These are phyloP conservation scores for Diplogelasinospora grovesii DNA, from an alignment of 495 filamentous ascomycete species.

Conservation along the genomic window DNA sequence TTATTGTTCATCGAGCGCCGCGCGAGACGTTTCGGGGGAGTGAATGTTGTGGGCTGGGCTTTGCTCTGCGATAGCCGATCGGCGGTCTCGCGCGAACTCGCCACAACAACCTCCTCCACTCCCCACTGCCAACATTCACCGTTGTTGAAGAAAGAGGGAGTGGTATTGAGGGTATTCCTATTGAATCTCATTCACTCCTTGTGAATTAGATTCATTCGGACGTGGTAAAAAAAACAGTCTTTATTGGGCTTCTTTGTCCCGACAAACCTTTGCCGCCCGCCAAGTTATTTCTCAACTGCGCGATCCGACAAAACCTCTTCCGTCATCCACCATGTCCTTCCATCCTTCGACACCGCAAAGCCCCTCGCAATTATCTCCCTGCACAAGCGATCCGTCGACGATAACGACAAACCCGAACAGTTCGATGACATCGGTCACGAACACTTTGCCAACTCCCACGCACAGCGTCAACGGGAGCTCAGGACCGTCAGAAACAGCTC, in stretches of 20 bases:
- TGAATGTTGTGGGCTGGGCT: slow-evolving; percentile 17
- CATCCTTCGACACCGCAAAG: slow-evolving; percentile 55
- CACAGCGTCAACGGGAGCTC: slow-evolving; percentile 53
- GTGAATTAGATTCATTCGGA: neutral
- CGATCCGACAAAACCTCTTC: too few species aligned
- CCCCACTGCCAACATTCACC: slow-evolving; percentile 1
- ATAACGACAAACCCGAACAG: slow-evolving; percentile 37
- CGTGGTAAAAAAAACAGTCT: slow-evolving; percentile 1
- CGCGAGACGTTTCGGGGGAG: slow-evolving; percentile 11
- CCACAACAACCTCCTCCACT: slow-evolving; percentile 28
- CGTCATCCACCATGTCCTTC: slow-evolving; percentile 43
- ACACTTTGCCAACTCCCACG: slow-evolving; percentile 45
- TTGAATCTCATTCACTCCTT: neutral
- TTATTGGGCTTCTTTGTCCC: slow-evolving; percentile 18
- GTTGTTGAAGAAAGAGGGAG: too few species aligned
- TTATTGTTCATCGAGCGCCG: slow-evolving; percentile 12
- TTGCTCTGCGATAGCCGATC: slow-evolving; percentile 18
- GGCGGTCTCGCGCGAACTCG: slow-evolving; percentile 36
- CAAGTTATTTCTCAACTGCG: slow-evolving; percentile 14
- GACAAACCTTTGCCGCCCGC: too few species aligned
- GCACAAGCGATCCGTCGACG: slow-evolving; percentile 37
- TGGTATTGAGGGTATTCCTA: too few species aligned
- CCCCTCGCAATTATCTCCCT: slow-evolving; percentile 47
- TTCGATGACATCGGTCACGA: slow-evolving; percentile 38
- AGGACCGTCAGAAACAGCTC: slow-evolving; percentile 31